Percentiles rank a stretch among this genome's conserved stretches.
Evolutionary conservation across 768 basidiomycete species (phyloP).

Genomic region (Suillus decipiens): DNA sequence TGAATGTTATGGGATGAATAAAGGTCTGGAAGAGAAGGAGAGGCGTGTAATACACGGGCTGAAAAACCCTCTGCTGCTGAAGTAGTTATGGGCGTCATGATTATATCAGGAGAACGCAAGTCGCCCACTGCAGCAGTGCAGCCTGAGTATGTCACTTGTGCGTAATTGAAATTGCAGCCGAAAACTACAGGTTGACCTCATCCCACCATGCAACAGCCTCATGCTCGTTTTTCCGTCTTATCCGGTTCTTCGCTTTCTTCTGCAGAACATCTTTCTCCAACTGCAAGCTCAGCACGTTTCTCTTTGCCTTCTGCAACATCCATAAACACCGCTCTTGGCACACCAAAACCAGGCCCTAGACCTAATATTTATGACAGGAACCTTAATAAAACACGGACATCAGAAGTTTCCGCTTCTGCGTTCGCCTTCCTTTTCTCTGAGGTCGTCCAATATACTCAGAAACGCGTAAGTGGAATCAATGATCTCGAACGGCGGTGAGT

Average conservation of each 20-base stretch:
- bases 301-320: constrained; percentile 62
- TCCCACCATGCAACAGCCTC: constrained; percentile 51
- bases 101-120: constrained; percentile 4
- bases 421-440: constrained; percentile 94
- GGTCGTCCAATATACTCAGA: constrained; percentile 94
- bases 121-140: background rate
- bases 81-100: constrained; percentile 11
- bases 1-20: background rate
- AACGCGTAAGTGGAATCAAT: constrained; percentile 90
- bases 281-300: constrained; percentile 65
- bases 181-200: background rate
- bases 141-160: no score
- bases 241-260: constrained; percentile 57
- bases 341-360: constrained; percentile 43
- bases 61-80: constrained; percentile 2
- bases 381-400: constrained; percentile 81
- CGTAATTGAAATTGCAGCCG: background rate
- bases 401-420: constrained; percentile 82
- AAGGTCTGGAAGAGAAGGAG: constrained; percentile 17
- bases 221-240: constrained; percentile 68
- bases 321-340: constrained; percentile 41
- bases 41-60: constrained; percentile 14
- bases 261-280: constrained; percentile 51
- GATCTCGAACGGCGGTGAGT: constrained; percentile 90
- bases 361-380: constrained; percentile 88